Base-by-base conservation (phyloP, 2,329 filamentous ascomycete genomes). In the Nannizzia gypsea region DNA sequence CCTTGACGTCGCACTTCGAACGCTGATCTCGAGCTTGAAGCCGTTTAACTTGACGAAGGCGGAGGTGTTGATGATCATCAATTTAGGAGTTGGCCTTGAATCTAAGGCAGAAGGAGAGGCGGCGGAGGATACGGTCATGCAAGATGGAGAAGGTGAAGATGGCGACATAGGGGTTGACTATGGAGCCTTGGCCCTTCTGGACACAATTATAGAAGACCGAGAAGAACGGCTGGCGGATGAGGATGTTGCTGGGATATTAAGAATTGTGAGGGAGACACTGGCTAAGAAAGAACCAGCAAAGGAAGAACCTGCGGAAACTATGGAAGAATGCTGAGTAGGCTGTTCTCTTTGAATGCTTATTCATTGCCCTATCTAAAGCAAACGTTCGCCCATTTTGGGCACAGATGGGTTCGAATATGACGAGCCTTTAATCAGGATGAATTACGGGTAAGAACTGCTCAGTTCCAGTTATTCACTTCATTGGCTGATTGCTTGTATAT, bases 61-160 rank as follows among this genome's bases (percentile, higher is more conserved):
- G 0, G 76, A 78, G 65, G 73, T 76, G 8, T 63, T 77, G 17
- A 77, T 74, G 69, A 72, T 78, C 57, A 64, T 78, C 20, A 78
- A 78, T 61, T 64, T 78, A 26, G 75, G 76, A 0, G 64, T 77
- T 15, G 76, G 75, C 2, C 26, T 74, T 15, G 59, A 62, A 24
- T 59, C 26, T 6, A 59, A 50, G 31, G 28, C 28, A 20, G 50
- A 57, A 56, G 66, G 26, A 5, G 66, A 65, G 13, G 61, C 55
- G 15, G 63, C 61, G 48, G 61, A 59, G 44, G 17, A 69, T 66
- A 57, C 62, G 59, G n/a, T 60, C 31, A 46, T 60, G 50, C 61
- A 65, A 31, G 70, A 67, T 28, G 68, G 67, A 20, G 67, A 52
- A 44, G 63, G 22, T 24, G 64, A 65, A 44, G 69, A 68, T 28